These are phyloP conservation scores for Aspergillus costaricaensis DNA, from an alignment of 2,329 filamentous ascomycete species.

Conservation along the genomic window DNA sequence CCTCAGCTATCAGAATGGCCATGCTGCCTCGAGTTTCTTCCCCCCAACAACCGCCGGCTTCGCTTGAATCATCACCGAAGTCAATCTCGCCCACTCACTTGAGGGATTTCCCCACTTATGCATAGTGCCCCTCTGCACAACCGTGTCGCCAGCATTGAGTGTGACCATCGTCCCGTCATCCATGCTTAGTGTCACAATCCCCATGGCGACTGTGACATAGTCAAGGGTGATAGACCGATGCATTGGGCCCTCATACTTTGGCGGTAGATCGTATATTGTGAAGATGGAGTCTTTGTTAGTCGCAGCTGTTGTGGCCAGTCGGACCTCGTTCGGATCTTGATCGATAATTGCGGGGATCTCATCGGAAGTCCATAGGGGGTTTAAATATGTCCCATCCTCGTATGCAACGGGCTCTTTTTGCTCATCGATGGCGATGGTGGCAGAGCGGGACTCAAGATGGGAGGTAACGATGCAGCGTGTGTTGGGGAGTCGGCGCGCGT, in stretches of 20 bases:
- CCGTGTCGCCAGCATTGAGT: slow-evolving; percentile 2
- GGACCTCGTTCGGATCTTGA: too few relatives aligned
- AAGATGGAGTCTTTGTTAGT: too few relatives aligned
- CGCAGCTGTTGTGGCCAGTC: too few relatives aligned
- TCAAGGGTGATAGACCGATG: slow-evolving; percentile 10
- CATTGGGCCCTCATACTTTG: neutral
- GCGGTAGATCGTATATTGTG: slow-evolving; percentile 1
- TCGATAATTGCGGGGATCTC: too few relatives aligned
- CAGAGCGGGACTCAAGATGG: too few relatives aligned
- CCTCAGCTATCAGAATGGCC: neutral
- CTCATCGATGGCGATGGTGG: too few relatives aligned
- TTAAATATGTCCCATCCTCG: too few relatives aligned
- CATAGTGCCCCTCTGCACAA: slow-evolving; percentile 11
- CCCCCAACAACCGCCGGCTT: neutral
- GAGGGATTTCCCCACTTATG: slow-evolving; percentile 10
- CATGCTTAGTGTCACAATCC: neutral
- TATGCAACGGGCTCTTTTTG: too few relatives aligned
- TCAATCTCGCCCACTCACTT: slow-evolving; percentile 2
- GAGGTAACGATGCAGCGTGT: too few relatives aligned
- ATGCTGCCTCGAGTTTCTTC: neutral
- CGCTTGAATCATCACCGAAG: neutral
- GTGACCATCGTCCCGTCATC: slow-evolving; percentile 3
- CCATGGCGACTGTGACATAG: slow-evolving; percentile 3
- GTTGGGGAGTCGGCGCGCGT: too few relatives aligned
- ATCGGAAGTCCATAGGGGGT: too few relatives aligned